Evolutionary conservation across 2,329 filamentous ascomycete genomes (phyloP), one percentile per base, ranked within the genome.

Genomic region (Helminthosporium solani): DNA sequence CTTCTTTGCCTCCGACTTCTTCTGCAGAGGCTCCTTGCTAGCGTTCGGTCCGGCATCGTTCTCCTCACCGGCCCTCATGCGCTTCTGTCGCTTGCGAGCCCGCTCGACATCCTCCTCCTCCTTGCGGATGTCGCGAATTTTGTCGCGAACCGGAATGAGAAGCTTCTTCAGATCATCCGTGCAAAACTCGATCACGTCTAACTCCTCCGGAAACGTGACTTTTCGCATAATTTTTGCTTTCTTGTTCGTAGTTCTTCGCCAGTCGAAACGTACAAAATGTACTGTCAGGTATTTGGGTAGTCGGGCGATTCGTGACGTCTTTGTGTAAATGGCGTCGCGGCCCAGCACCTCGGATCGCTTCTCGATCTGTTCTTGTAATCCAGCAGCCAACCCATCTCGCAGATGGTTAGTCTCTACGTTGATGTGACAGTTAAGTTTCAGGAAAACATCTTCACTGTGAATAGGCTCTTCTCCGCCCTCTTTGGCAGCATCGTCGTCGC

Each of bases 191-290:
- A 95, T 85, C 31, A 89, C 84, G 63, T 99, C 94, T 27, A 99
- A 77, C 72, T 99, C 94, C 40, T 88, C 85, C 6, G 92, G 92
- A 68, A 99, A 99, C 0, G 90, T 92, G 46, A 99, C 94, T 74
- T 97, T 99, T 68, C 91, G 88, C 88, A 99, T 92, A 61, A 99
- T 99, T 80, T 99, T 99, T 57, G 92, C 91, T 79, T 99, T 99
- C 78, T 97, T 97, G 72, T 95, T 87, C 3, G 89, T 90, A 58
- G 95, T 90, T 37, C 87, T 84, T 67, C 95, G 92, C 94, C 94
- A 99, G 76, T 92, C 96, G 75, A 99, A 99, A 54, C 94, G 89
- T 46, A 99, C 88, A 69, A 99, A 96, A 72, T 99, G 94, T 3
- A 99, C 89, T 0, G 94, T 94, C 35, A 99, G 80, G 68, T 99